Conservation (phyloP, 345 rosid genomes). For the Syzygium jambos region DNA sequence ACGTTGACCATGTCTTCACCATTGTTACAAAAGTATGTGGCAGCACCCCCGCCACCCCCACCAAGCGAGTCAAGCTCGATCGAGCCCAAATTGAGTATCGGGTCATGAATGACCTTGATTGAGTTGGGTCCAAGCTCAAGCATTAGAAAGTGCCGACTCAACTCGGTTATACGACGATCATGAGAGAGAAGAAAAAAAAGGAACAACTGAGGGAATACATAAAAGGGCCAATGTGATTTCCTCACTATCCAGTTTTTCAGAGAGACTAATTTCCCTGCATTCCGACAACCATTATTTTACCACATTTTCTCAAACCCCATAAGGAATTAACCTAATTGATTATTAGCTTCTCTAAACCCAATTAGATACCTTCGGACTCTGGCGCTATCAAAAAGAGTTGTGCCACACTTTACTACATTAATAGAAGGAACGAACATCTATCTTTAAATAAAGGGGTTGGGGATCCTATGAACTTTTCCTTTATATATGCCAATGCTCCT, state of each 20-base stretch:
- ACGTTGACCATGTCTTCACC: too few species aligned
- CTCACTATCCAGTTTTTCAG: not conserved
- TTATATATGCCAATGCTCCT: not conserved
- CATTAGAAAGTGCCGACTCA: not conserved
- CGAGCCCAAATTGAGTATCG: not conserved
- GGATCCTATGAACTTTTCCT: not conserved
- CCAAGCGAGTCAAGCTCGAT: not conserved
- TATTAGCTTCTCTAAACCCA: not conserved
- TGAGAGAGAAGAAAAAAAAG: not conserved
- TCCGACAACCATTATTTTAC: not conserved
- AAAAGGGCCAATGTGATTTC: not conserved
- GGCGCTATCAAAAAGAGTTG: not conserved
- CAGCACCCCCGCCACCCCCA: too few species aligned
- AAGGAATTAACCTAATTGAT: not conserved
- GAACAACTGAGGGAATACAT: not conserved
- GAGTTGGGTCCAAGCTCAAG: not conserved
- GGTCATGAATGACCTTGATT: not conserved
- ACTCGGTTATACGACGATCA: not conserved
- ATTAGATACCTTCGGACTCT: not conserved
- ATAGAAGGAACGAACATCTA: not conserved
- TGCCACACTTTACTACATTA: not conserved
- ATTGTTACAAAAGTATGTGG: too few species aligned
- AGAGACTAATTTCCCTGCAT: not conserved
- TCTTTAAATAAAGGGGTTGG: not conserved
- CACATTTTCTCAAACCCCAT: not conserved